A percentile compares a stretch with the other conserved stretches of the same genome.
These are phyloP conservation scores for Mycena filopes DNA, from an alignment of 768 basidiomycete species.

Conservation along the genomic window DNA sequence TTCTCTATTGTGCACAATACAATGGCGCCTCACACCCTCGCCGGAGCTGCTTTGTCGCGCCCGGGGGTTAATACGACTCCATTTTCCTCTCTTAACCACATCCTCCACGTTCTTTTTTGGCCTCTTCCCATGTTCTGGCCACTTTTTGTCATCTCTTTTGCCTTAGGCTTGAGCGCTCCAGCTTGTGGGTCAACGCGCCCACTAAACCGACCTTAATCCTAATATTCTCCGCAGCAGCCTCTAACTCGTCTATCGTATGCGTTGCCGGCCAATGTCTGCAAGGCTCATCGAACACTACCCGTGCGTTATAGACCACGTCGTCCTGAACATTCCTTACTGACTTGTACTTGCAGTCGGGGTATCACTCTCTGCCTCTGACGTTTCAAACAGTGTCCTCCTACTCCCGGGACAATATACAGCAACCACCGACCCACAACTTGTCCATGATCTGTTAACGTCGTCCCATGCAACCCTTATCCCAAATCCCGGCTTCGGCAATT, in stretches of 20 bases:
- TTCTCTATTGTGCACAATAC: too few species aligned
- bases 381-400: slow-evolving; percentile 65
- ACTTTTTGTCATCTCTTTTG: slow-evolving; percentile 45
- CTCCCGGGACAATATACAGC: slow-evolving; percentile 83
- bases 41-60: too few species aligned
- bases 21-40: too few species aligned
- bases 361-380: slow-evolving; percentile 66
- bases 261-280: slow-evolving; percentile 91
- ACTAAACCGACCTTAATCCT: not conserved
- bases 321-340: slow-evolving; percentile 19
- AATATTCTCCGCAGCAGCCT: slow-evolving; percentile 11
- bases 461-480: slow-evolving; percentile 67
- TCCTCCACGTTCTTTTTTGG: slow-evolving; percentile 28
- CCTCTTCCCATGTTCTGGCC: slow-evolving; percentile 45
- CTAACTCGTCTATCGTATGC: slow-evolving; percentile 69
- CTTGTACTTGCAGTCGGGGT: slow-evolving; percentile 69
- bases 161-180: slow-evolving; percentile 45
- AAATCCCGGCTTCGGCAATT: slow-evolving; percentile 72
- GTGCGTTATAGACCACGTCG: slow-evolving; percentile 46
- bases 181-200: slow-evolving; percentile 53
- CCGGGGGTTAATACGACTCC: not conserved
- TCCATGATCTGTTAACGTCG: slow-evolving; percentile 74
- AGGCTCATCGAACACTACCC: slow-evolving; percentile 78
- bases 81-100: slow-evolving; percentile 17
- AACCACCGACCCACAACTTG: slow-evolving; percentile 75